Percentiles rank a stretch among this genome's conserved stretches.
phyloP scores from a whole-genome alignment of 2,329 filamentous ascomycete species.

The Pseudogymnoascus sp. region DNA sequence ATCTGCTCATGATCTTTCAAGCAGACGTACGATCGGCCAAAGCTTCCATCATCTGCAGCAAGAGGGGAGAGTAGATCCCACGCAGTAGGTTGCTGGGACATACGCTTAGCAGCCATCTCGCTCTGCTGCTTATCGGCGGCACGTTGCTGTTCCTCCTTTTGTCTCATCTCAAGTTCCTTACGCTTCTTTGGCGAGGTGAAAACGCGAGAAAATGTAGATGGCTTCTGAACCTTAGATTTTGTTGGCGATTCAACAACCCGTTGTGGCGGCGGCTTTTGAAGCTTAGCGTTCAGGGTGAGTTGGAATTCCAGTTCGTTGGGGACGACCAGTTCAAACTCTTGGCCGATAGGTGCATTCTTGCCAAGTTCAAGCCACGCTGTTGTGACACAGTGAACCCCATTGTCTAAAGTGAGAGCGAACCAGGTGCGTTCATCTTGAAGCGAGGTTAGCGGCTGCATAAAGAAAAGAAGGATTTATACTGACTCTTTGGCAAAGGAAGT shows the following conservation, averaged over 20 bases:
- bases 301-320: slow-evolving; percentile 98
- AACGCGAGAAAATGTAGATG: slow-evolving; percentile 83
- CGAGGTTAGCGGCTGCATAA: slow-evolving; percentile 22
- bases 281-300: slow-evolving; percentile 89
- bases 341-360: slow-evolving; percentile 86
- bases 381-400: slow-evolving; percentile 94
- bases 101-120: slow-evolving; percentile 57
- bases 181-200: slow-evolving; percentile 95
- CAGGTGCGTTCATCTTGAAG: slow-evolving; percentile 72
- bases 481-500: slow-evolving; percentile 82
- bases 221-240: slow-evolving; percentile 55
- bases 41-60: slow-evolving; percentile 85
- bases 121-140: slow-evolving; percentile 52
- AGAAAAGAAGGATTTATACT: slow-evolving; percentile 30
- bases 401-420: slow-evolving; percentile 96
- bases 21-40: slow-evolving; percentile 87
- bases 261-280: slow-evolving; percentile 68
- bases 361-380: slow-evolving; percentile 92
- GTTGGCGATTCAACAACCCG: slow-evolving; percentile 48
- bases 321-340: slow-evolving; percentile 96
- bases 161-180: slow-evolving; percentile 82
- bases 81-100: slow-evolving; percentile 58
- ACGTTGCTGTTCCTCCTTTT: slow-evolving; percentile 76
- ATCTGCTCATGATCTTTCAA: slow-evolving; percentile 85
- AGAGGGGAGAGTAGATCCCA: slow-evolving; percentile 85